Evolutionary conservation across 108 stramenopile genomes (phyloP).

Genomic region (Skeletonema menzelii): DNA sequence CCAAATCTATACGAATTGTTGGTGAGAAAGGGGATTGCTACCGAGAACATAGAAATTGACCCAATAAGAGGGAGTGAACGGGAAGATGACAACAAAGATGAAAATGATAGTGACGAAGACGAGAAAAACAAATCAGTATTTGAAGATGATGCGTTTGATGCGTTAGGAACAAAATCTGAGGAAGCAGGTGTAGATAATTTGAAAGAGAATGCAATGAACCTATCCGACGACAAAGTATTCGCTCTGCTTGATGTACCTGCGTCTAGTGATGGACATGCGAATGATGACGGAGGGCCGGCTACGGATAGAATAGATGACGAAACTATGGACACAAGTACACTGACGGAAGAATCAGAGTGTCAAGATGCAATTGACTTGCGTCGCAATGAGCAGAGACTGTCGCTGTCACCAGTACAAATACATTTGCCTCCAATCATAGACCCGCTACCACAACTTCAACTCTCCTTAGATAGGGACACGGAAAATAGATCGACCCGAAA

Average conservation of each 20-base stretch:
- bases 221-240: conserved; percentile 20
- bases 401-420: background rate
- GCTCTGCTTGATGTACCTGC: conserved; percentile 8
- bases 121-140: background rate
- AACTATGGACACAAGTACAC: background rate
- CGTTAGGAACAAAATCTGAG: background rate
- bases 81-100: background rate
- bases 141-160: conserved; percentile 31
- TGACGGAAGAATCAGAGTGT: conserved; percentile 1
- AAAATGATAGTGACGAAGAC: background rate
- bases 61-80: background rate
- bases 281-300: background rate
- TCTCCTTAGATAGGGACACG: background rate
- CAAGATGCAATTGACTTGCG: background rate
- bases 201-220: no score
- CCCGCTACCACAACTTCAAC: background rate
- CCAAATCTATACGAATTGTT: conserved; percentile 48
- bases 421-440: background rate
- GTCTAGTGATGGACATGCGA: background rate
- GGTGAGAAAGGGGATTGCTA: conserved; percentile 18
- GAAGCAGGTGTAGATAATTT: background rate
- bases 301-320: background rate
- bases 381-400: background rate
- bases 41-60: background rate
- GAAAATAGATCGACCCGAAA: background rate